A percentile compares a stretch with the other conserved stretches of the same genome.
phyloP scores from a whole-genome alignment of 176 grass and related monocot species.

The Bothriochloa decipiens region DNA sequence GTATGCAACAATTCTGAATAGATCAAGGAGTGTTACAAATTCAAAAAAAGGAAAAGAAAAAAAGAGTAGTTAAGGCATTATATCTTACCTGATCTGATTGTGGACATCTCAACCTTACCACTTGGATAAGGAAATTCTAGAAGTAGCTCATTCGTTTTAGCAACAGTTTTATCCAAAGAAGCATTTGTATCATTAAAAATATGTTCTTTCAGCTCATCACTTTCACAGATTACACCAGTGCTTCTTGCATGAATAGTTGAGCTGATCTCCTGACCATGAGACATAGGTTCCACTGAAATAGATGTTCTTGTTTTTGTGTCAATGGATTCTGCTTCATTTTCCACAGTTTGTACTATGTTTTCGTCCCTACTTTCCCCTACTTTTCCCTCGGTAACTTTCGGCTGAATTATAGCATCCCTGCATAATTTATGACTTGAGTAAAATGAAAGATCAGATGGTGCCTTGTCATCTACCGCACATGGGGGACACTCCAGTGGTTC shows the following conservation, averaged over 20 bases:
- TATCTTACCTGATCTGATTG: slow-evolving; percentile 54
- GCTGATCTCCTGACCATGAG: slow-evolving; percentile 7
- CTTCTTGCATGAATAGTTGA: slow-evolving; percentile 3
- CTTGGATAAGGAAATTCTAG: slow-evolving; percentile 27
- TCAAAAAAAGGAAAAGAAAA: neutral
- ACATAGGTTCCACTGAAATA: slow-evolving; percentile 27
- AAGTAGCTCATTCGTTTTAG: slow-evolving; percentile 20
- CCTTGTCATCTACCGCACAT: slow-evolving; percentile 13
- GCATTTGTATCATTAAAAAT: slow-evolving; percentile 10
- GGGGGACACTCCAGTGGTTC: slow-evolving; percentile 29
- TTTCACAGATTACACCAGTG: slow-evolving; percentile 2
- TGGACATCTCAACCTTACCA: slow-evolving; percentile 33
- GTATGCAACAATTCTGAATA: slow-evolving; percentile 2
- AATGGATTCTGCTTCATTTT: slow-evolving; percentile 22
- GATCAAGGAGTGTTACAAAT: neutral
- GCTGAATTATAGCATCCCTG: slow-evolving; percentile 5
- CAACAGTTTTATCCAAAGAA: slow-evolving; percentile 30
- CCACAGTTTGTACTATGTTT: slow-evolving; percentile 3
- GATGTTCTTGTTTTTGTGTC: slow-evolving; percentile 1
- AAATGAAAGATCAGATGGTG: slow-evolving; percentile 22
- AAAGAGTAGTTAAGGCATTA: slow-evolving; percentile 17
- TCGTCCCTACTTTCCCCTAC: slow-evolving; percentile 18
- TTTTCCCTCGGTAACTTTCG: slow-evolving; percentile 15
- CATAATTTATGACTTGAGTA: slow-evolving; percentile 18
- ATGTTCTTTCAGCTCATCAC: slow-evolving; percentile 21